Percentiles rank a stretch among this genome's conserved stretches.
These are phyloP conservation scores for Raddia guianensis DNA, from an alignment of 176 grass and related monocot genomes.

Conservation along the genomic window DNA sequence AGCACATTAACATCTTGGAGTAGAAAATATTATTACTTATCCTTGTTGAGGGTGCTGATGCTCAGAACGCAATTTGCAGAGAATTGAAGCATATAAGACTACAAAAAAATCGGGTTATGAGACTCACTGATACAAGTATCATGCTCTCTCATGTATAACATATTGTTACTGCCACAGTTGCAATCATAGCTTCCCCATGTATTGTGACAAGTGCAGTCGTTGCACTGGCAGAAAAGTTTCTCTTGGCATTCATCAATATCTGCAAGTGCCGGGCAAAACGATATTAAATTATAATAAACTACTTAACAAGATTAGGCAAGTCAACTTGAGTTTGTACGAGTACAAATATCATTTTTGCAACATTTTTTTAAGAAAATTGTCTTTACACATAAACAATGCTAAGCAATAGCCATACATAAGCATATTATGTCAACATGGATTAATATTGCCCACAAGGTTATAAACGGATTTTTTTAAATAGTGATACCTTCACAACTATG, in stretches of 20 bases:
- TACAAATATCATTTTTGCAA: background rate
- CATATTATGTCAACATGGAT: constrained; percentile 15
- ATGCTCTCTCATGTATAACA: constrained; percentile 84
- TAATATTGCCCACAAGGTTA: background rate
- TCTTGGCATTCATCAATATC: constrained; percentile 91
- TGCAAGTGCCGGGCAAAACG: constrained; percentile 30
- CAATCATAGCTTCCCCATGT: constrained; percentile 93
- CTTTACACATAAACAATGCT: background rate
- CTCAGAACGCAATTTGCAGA: background rate
- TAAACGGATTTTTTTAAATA: background rate
- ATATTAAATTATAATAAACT: background rate
- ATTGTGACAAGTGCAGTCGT: constrained; percentile 66
- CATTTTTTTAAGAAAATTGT: background rate
- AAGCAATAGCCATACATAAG: background rate
- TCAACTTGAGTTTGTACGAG: constrained; percentile 3
- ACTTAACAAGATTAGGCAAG: background rate
- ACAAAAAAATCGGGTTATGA: background rate
- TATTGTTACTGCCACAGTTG: constrained; percentile 58
- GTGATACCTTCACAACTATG: constrained; percentile 66
- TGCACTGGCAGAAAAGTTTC: constrained; percentile 76
- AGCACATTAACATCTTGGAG: background rate
- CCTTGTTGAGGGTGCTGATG: background rate
- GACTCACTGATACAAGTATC: constrained; percentile 90
- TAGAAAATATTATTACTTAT: background rate
- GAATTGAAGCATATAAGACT: background rate